Evolutionary conservation across 805 yeast genomes (phyloP).

Genomic region (Cyberlindnera meyerae): DNA sequence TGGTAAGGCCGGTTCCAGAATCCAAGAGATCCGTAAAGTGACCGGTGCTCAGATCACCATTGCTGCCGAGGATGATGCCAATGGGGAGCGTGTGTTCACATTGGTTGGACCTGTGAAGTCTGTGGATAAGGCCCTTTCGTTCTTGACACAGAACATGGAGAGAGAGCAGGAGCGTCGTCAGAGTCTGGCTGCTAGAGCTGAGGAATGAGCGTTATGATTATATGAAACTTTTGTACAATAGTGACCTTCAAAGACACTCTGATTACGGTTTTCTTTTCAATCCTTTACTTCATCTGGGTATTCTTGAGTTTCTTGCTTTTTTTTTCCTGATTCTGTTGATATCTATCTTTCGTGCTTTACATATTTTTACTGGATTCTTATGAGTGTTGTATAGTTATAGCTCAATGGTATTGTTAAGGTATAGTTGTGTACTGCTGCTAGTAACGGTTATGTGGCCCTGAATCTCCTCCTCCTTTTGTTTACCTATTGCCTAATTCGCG

Average conservation of each 20-base stretch:
- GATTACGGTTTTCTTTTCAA: too few relatives aligned
- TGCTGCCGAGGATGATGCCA: slow-evolving; percentile 60
- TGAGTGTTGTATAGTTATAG: too few relatives aligned
- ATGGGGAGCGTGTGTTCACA: slow-evolving; percentile 64
- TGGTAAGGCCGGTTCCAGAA: slow-evolving; percentile 81
- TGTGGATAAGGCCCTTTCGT: slow-evolving; percentile 54
- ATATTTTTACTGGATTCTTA: too few relatives aligned
- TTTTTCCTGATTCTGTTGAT: too few relatives aligned
- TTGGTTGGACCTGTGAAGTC: slow-evolving; percentile 49
- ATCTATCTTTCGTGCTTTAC: too few relatives aligned
- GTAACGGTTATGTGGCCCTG: too few relatives aligned
- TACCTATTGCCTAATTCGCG: too few relatives aligned
- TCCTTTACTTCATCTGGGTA: too few relatives aligned
- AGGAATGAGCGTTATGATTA: slow-evolving; percentile 7
- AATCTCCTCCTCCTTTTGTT: too few relatives aligned
- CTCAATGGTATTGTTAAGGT: too few relatives aligned
- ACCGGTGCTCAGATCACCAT: slow-evolving; percentile 78
- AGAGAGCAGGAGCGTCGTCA: slow-evolving; percentile 51
- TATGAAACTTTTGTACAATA: neutral
- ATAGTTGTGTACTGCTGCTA: too few relatives aligned
- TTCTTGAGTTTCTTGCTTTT: too few relatives aligned
- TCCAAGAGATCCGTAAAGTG: slow-evolving; percentile 75
- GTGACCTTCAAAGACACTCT: neutral
- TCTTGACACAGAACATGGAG: slow-evolving; percentile 53
- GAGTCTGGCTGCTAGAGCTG: slow-evolving; percentile 19